phyloP scores from a whole-genome alignment of 768 basidiomycete species.

The Termitomyces sp. region DNA sequence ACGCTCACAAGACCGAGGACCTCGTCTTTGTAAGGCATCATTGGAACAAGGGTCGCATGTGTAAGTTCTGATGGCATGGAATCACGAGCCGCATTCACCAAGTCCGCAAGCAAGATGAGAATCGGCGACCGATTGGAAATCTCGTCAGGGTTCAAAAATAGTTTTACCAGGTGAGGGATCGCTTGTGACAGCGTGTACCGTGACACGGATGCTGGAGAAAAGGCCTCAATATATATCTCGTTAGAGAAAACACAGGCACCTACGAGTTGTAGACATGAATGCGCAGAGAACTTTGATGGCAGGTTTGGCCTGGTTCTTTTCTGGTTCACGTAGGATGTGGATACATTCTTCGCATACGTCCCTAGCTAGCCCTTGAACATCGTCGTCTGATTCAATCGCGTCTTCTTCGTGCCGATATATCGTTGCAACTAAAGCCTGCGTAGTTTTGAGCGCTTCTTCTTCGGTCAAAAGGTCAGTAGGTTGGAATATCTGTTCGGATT shows the following conservation, averaged over 20 bases:
- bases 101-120: slow-evolving; percentile 59
- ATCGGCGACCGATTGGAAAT: slow-evolving; percentile 58
- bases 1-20: slow-evolving; percentile 59
- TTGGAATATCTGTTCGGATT: slow-evolving; percentile 72
- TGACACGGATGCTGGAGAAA: slow-evolving; percentile 55
- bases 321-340: slow-evolving; percentile 77
- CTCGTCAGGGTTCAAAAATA: slow-evolving; percentile 73
- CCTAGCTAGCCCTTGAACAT: slow-evolving; percentile 55
- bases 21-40: slow-evolving; percentile 69
- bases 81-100: slow-evolving; percentile 50
- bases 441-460: slow-evolving; percentile 61
- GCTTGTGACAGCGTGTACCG: slow-evolving; percentile 61
- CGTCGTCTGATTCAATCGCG: slow-evolving; percentile 29
- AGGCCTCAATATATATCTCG: not conserved
- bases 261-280: slow-evolving; percentile 75
- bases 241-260: slow-evolving; percentile 21
- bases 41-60: slow-evolving; percentile 20
- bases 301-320: slow-evolving; percentile 87
- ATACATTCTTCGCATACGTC: slow-evolving; percentile 81
- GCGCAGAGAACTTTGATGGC: slow-evolving; percentile 81
- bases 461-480: slow-evolving; percentile 78
- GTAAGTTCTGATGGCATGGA: slow-evolving; percentile 22
- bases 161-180: slow-evolving; percentile 67
- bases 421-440: slow-evolving; percentile 67
- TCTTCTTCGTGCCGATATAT: slow-evolving; percentile 51